Evolutionary conservation across 768 basidiomycete species (phyloP).

Genomic region (Agrocybe pediades): DNA sequence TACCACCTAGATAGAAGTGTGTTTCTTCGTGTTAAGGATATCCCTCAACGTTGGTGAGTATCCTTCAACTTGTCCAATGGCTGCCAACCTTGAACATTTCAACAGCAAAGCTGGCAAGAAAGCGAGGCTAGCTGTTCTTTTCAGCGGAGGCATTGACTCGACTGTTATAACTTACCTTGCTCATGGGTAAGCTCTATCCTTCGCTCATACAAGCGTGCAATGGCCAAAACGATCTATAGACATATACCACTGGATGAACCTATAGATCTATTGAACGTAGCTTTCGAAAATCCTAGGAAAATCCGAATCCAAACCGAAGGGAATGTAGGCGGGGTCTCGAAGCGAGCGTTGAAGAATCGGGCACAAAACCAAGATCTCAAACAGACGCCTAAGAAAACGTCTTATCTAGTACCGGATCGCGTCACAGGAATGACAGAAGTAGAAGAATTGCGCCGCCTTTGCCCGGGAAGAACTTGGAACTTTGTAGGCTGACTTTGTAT

Average conservation of each 20-base stretch:
- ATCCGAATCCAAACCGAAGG: conserved; percentile 49
- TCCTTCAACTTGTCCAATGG: conserved; percentile 4
- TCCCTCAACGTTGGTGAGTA: conserved; percentile 52
- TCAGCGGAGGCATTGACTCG: conserved; percentile 96
- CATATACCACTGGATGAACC: conserved; percentile 76
- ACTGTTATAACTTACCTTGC: conserved; percentile 82
- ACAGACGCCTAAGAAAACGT: conserved; percentile 75
- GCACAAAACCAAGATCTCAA: conserved; percentile 12
- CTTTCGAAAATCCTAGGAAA: conserved; percentile 94
- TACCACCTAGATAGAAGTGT: conserved; percentile 67
- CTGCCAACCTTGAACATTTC: neutral
- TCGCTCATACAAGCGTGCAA: neutral
- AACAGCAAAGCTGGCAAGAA: conserved; percentile 30
- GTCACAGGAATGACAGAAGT: conserved; percentile 77
- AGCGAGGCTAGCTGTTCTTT: conserved; percentile 80
- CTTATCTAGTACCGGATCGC: conserved; percentile 89
- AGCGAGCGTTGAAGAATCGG: conserved; percentile 11
- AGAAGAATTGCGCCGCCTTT: conserved; percentile 74
- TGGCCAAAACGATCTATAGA: conserved; percentile 38
- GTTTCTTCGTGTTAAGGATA: conserved; percentile 63
- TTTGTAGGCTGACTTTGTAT: conserved; percentile 56
- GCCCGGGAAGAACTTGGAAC: conserved; percentile 85
- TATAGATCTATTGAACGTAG: conserved; percentile 91
- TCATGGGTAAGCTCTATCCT: conserved; percentile 57
- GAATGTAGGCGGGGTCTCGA: conserved; percentile 40